Conservation (phyloP, 2,329 filamentous ascomycete species). For the Cladosporium velox region DNA sequence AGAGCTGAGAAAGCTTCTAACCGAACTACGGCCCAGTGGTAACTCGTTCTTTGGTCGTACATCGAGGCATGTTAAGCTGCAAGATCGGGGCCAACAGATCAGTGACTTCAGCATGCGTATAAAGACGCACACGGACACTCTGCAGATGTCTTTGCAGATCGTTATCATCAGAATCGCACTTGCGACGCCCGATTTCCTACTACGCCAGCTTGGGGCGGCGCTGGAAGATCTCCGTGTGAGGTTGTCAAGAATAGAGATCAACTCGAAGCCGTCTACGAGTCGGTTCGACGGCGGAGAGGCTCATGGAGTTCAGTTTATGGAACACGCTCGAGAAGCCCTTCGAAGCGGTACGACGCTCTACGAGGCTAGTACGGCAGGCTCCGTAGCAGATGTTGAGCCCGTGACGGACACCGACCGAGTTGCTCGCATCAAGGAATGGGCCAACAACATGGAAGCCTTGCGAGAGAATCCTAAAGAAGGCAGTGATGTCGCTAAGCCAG, state of each 20-base stretch:
- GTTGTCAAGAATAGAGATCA: not conserved
- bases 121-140: not conserved
- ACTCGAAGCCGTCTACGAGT: not conserved
- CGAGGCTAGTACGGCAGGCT: not conserved
- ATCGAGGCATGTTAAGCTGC: not conserved
- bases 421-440: not conserved
- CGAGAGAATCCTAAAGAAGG: too few species aligned
- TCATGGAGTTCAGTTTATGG: not conserved
- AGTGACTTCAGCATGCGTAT: not conserved
- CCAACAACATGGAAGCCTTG: too few species aligned
- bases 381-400: not conserved
- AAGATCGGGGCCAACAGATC: not conserved
- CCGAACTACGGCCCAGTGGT: not conserved
- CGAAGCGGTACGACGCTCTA: not conserved
- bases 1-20: not conserved
- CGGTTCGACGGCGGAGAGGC: not conserved
- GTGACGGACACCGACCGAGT: not conserved
- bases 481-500: too few species aligned
- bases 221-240: not conserved
- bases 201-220: not conserved
- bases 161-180: constrained; percentile 2
- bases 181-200: not conserved
- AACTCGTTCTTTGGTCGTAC: not conserved
- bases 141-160: constrained; percentile 4
- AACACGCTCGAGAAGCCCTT: not conserved